Conservation (phyloP, 306 rosid species). For the Abrus pulchellus region DNA sequence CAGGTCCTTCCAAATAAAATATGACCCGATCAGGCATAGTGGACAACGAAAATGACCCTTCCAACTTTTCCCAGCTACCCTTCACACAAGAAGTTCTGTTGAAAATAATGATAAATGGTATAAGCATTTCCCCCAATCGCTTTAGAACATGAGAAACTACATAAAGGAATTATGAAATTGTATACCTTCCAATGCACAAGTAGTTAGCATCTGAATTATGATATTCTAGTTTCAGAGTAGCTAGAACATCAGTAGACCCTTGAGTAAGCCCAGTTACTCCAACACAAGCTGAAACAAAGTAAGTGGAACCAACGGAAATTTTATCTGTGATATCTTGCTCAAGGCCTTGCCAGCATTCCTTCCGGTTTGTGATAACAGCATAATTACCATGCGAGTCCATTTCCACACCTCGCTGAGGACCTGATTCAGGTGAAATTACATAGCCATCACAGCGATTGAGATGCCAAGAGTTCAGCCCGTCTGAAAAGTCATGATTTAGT, state of each 20-base stretch:
- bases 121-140: conserved; percentile 13
- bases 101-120: conserved; percentile 15
- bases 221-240: conserved; percentile 71
- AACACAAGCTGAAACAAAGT: conserved; percentile 69
- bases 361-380: conserved; percentile 68
- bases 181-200: conserved; percentile 69
- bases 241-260: conserved; percentile 66
- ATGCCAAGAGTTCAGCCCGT: conserved; percentile 75
- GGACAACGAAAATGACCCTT: conserved; percentile 72
- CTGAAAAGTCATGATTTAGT: conserved; percentile 73
- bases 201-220: conserved; percentile 60
- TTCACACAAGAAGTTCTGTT: conserved; percentile 65
- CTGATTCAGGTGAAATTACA: conserved; percentile 59
- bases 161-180: not conserved
- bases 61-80: conserved; percentile 70
- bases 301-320: conserved; percentile 58
- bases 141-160: conserved; percentile 3
- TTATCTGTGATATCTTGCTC: conserved; percentile 75
- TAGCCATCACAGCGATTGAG: conserved; percentile 67
- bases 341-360: conserved; percentile 83
- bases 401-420: conserved; percentile 43
- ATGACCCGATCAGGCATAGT: conserved; percentile 60
- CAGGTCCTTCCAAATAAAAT: conserved; percentile 84
- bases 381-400: conserved; percentile 45
- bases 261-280: conserved; percentile 67